Conservation (phyloP, 2,329 filamentous ascomycete genomes). For the Colletotrichum noveboracense region DNA sequence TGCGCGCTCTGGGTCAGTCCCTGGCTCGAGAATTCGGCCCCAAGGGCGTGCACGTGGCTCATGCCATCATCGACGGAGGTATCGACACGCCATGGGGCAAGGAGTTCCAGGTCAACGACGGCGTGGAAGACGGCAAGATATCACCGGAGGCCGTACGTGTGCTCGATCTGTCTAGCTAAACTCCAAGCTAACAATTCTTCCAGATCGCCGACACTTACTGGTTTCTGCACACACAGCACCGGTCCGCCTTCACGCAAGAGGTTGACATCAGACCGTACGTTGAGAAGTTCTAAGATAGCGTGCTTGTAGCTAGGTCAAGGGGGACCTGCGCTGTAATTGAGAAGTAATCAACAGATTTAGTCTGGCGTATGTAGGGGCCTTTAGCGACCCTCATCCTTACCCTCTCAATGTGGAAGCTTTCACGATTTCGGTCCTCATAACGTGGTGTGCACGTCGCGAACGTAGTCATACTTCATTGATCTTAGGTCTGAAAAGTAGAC, state of each 20-base stretch:
- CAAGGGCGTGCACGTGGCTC: constrained; percentile 81
- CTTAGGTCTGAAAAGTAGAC: constrained; percentile 19
- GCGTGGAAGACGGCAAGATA: constrained; percentile 67
- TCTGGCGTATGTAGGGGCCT: background rate
- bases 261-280: constrained; percentile 80
- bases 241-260: constrained; percentile 81
- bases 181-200: constrained; percentile 1
- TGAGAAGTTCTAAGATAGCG: constrained; percentile 68
- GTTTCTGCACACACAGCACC: constrained; percentile 81
- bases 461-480: constrained; percentile 26
- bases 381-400: background rate
- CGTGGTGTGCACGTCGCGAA: constrained; percentile 13
- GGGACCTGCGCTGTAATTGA: background rate
- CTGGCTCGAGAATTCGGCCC: constrained; percentile 86
- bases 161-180: background rate
- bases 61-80: constrained; percentile 82
- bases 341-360: background rate
- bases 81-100: constrained; percentile 81
- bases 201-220: constrained; percentile 89
- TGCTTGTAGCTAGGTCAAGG: background rate
- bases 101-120: constrained; percentile 48
- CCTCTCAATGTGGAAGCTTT: background rate
- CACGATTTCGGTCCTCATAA: constrained; percentile 2
- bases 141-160: constrained; percentile 71
- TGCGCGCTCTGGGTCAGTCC: constrained; percentile 75